Conservation (phyloP, 306 rosid species). For the Trifolium fragiferum region DNA sequence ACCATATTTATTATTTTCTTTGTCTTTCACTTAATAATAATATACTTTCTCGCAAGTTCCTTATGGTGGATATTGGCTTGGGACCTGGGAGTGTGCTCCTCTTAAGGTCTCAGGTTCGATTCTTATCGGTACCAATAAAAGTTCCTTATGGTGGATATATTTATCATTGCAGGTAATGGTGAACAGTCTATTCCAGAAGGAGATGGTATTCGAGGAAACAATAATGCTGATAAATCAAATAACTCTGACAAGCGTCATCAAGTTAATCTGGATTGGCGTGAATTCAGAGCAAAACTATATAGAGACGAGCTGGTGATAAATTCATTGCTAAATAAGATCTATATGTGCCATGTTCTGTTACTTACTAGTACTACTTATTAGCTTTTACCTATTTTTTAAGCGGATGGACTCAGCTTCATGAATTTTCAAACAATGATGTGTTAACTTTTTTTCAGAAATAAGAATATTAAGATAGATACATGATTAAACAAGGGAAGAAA, state of each 20-base stretch:
- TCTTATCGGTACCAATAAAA: too few species aligned
- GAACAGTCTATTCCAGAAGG: slow-evolving; percentile 79
- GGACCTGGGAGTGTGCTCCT: too few species aligned
- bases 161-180: slow-evolving; percentile 66
- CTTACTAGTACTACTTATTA: neutral
- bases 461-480: slow-evolving; percentile 10
- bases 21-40: slow-evolving; percentile 23
- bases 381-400: slow-evolving; percentile 23
- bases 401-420: slow-evolving; percentile 19
- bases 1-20: neutral
- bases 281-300: slow-evolving; percentile 88
- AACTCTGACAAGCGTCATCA: slow-evolving; percentile 55
- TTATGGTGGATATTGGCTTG: slow-evolving; percentile 24
- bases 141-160: slow-evolving; percentile 29
- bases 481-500: slow-evolving; percentile 6
- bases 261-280: slow-evolving; percentile 80
- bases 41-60: slow-evolving; percentile 4
- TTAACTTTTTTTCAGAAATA: neutral
- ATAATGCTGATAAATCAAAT: slow-evolving; percentile 57
- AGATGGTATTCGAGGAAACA: slow-evolving; percentile 63
- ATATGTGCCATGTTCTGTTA: slow-evolving; percentile 22
- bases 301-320: slow-evolving; percentile 76
- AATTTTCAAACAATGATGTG: slow-evolving; percentile 20
- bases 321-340: slow-evolving; percentile 33
- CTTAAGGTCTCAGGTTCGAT: too few species aligned